A percentile compares a stretch with the other conserved stretches of the same genome.
phyloP scores from a whole-genome alignment of 495 filamentous ascomycete genomes.

The Aspergillus bridgeri region DNA sequence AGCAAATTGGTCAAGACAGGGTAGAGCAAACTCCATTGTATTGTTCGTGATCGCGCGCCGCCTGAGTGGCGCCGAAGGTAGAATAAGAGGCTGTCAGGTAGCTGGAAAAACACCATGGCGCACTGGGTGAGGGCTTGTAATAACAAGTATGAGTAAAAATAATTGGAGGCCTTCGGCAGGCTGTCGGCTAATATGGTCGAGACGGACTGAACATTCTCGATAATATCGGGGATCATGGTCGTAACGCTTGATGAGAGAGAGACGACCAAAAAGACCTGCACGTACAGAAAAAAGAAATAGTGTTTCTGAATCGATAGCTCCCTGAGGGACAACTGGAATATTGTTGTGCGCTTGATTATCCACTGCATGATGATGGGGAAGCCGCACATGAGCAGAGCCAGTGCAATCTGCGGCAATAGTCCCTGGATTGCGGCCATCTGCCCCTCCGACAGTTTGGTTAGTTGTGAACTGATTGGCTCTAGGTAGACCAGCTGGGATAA shows the following conservation, averaged over 20 bases:
- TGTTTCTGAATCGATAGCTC: slow-evolving; percentile 56
- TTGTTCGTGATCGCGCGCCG: slow-evolving; percentile 37
- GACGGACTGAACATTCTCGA: slow-evolving; percentile 9
- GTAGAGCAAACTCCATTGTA: slow-evolving; percentile 72
- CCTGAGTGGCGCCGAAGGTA: slow-evolving; percentile 60
- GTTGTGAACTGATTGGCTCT: not conserved
- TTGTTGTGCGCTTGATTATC: not conserved
- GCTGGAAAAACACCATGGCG: slow-evolving; percentile 53
- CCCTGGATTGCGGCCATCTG: not conserved
- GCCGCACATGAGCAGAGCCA: not conserved
- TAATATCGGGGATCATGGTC: slow-evolving; percentile 27
- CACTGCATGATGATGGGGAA: not conserved
- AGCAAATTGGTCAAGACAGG: slow-evolving; percentile 79
- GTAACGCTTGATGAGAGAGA: slow-evolving; percentile 54
- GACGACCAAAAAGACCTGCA: slow-evolving; percentile 75
- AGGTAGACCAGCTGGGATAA: slow-evolving; percentile 4
- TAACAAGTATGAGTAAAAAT: slow-evolving; percentile 81
- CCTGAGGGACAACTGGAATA: not conserved
- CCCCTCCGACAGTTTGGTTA: not conserved
- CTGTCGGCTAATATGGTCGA: slow-evolving; percentile 59
- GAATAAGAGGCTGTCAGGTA: slow-evolving; percentile 64
- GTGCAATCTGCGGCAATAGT: not conserved
- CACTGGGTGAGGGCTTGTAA: slow-evolving; percentile 63
- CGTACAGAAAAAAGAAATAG: slow-evolving; percentile 77
- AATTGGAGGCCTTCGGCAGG: slow-evolving; percentile 71